A percentile compares a stretch with the other conserved stretches of the same genome.
Conservation (phyloP, 495 filamentous ascomycete genomes). For the Penicillium argentinense region DNA sequence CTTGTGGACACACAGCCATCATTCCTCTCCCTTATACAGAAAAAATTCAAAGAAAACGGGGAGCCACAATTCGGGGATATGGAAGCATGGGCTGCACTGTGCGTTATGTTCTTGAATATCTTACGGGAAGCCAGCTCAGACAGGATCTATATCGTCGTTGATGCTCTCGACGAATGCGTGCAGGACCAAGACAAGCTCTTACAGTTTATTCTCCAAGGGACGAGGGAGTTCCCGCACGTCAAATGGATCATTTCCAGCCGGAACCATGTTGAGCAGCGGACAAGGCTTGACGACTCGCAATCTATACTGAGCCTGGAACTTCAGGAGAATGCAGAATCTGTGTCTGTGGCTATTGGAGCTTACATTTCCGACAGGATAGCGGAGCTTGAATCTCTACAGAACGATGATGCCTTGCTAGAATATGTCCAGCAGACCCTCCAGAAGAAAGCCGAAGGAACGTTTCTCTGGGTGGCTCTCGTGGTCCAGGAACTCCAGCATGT, state of each 20-base stretch:
- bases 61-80: not conserved
- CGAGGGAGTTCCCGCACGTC: slow-evolving; percentile 25
- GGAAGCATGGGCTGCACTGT: not conserved
- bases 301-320: no score
- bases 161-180: slow-evolving; percentile 20
- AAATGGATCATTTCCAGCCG: slow-evolving; percentile 25
- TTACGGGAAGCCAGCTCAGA: slow-evolving; percentile 16
- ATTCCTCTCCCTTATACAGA: not conserved
- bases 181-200: slow-evolving; percentile 1
- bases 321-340: no score
- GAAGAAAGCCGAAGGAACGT: slow-evolving; percentile 29
- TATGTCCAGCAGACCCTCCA: no score
- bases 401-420: no score
- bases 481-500: slow-evolving; percentile 12
- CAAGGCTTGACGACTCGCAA: no score
- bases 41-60: not conserved
- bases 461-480: slow-evolving; percentile 34
- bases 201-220: slow-evolving; percentile 2
- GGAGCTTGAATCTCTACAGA: no score
- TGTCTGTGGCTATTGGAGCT: no score
- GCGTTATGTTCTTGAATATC: slow-evolving; percentile 26
- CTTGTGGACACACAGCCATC: not conserved
- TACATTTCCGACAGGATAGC: slow-evolving; percentile 20
- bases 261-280: no score
- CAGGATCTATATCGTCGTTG: slow-evolving; percentile 14